These are phyloP conservation scores for Diaporthe destruens DNA, from an alignment of 2,329 filamentous ascomycete species.

Conservation along the genomic window DNA sequence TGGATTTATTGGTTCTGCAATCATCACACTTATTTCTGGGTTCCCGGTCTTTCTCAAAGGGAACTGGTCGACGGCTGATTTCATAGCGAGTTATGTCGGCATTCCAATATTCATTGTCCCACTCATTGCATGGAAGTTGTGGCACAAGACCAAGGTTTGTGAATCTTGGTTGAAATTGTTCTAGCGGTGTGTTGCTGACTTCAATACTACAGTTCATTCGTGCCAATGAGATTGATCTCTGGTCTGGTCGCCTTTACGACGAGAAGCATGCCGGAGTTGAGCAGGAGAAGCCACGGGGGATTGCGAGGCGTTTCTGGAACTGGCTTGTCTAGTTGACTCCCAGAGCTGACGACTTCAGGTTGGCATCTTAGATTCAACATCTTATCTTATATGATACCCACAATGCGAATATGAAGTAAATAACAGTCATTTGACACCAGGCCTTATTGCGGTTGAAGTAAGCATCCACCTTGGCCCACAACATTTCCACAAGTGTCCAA, in stretches of 20 bases:
- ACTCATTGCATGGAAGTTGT: constrained; percentile 39
- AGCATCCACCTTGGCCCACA: not conserved
- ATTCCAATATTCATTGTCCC: constrained; percentile 44
- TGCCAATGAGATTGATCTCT: constrained; percentile 63
- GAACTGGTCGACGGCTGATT: constrained; percentile 53
- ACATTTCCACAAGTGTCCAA: not conserved
- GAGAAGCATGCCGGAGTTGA: constrained; percentile 15
- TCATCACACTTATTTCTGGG: constrained; percentile 60
- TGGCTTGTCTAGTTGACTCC: constrained; percentile 20
- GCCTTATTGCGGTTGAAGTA: not conserved
- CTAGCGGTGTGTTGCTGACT: constrained; percentile 1
- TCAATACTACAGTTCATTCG: constrained; percentile 19
- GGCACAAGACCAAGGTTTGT: constrained; percentile 39
- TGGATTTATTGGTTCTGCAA: constrained; percentile 56
- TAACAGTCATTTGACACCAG: not conserved
- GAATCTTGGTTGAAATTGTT: too few species aligned
- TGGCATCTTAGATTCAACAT: constrained; percentile 27
- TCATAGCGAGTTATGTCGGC: constrained; percentile 56
- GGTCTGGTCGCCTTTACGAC: constrained; percentile 57
- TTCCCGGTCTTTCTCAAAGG: constrained; percentile 57
- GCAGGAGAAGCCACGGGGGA: constrained; percentile 25
- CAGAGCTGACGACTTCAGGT: not conserved
- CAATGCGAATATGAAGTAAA: not conserved
- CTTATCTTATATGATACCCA: constrained; percentile 32
- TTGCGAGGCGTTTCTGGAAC: constrained; percentile 36